phyloP scores from a whole-genome alignment of 179 eudicot species.

The Vitellaria paradoxa region DNA sequence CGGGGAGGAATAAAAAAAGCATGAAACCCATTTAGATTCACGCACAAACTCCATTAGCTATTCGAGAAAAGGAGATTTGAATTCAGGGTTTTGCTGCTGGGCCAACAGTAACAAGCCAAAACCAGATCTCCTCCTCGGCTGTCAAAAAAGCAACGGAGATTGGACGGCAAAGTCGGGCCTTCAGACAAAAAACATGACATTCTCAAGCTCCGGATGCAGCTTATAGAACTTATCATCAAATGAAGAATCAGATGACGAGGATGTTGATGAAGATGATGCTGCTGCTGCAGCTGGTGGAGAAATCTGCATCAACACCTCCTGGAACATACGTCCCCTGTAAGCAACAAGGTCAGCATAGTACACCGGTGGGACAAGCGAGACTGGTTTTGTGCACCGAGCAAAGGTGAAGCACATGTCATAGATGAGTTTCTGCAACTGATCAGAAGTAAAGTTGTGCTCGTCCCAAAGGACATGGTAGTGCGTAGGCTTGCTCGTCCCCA shows the following conservation, averaged over 20 bases:
- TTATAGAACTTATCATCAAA: conserved; percentile 24
- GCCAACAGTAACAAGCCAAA: not conserved
- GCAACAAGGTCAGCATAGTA: conserved; percentile 71
- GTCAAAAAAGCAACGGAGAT: not conserved
- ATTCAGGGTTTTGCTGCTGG: not conserved
- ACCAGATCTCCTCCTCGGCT: not conserved
- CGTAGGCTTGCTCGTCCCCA: conserved; percentile 76
- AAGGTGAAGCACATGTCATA: conserved; percentile 67
- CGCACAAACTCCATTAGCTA: not conserved
- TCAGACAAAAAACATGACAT: conserved; percentile 49
- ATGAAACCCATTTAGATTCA: not conserved
- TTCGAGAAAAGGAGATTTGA: not conserved
- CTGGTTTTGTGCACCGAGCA: conserved; percentile 66
- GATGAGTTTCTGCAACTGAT: conserved; percentile 52
- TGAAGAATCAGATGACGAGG: conserved; percentile 16
- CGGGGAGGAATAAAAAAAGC: too few species aligned
- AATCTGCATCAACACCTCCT: conserved; percentile 33
- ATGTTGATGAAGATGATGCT: conserved; percentile 5
- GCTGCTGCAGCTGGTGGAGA: conserved; percentile 18
- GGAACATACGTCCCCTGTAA: conserved; percentile 58
- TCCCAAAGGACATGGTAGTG: conserved; percentile 63
- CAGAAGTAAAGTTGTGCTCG: conserved; percentile 54
- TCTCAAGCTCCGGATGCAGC: conserved; percentile 34
- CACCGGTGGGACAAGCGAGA: conserved; percentile 71
- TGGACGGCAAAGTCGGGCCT: not conserved